phyloP scores from a whole-genome alignment of 2,329 filamentous ascomycete genomes.

The Chalaropsis ovoidea region DNA sequence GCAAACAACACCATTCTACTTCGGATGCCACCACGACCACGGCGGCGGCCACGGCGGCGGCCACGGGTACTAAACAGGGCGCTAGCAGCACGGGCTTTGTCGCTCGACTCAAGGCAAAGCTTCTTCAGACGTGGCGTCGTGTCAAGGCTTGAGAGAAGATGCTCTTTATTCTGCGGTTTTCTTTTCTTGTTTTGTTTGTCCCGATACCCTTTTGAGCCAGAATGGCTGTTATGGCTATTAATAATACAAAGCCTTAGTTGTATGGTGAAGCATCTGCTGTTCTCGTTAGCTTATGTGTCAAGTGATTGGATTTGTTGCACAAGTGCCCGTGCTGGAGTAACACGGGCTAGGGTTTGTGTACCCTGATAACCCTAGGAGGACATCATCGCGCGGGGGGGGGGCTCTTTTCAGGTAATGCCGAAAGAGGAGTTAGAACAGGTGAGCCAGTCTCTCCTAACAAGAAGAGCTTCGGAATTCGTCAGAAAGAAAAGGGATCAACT shows the following conservation, averaged over 20 bases:
- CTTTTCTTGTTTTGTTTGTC: slow-evolving; percentile 9
- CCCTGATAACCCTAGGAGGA: too few relatives aligned
- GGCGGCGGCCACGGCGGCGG: slow-evolving; percentile 34
- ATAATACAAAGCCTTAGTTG: background rate
- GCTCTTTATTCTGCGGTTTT: background rate
- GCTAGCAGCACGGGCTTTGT: background rate
- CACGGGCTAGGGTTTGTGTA: background rate
- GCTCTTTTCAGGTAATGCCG: too few relatives aligned
- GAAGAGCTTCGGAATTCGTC: too few relatives aligned
- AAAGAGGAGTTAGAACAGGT: too few relatives aligned
- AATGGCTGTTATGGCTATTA: slow-evolving; percentile 1
- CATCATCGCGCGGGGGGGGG: too few relatives aligned
- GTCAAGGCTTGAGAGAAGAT: slow-evolving; percentile 4
- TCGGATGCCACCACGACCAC: slow-evolving; percentile 29
- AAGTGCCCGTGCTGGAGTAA: background rate
- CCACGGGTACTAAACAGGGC: slow-evolving; percentile 44
- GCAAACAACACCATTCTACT: slow-evolving; percentile 29
- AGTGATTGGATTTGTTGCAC: background rate
- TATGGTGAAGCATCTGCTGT: background rate
- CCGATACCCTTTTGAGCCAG: slow-evolving; percentile 9
- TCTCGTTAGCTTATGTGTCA: background rate
- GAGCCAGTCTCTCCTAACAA: too few relatives aligned
- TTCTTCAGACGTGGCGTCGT: slow-evolving; percentile 7
- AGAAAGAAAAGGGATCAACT: background rate
- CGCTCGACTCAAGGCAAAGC: slow-evolving; percentile 7